Evolutionary conservation across 2,329 filamentous ascomycete species (phyloP), one percentile per base, ranked within the genome.

Genomic region (Phaeoacremonium minimum): DNA sequence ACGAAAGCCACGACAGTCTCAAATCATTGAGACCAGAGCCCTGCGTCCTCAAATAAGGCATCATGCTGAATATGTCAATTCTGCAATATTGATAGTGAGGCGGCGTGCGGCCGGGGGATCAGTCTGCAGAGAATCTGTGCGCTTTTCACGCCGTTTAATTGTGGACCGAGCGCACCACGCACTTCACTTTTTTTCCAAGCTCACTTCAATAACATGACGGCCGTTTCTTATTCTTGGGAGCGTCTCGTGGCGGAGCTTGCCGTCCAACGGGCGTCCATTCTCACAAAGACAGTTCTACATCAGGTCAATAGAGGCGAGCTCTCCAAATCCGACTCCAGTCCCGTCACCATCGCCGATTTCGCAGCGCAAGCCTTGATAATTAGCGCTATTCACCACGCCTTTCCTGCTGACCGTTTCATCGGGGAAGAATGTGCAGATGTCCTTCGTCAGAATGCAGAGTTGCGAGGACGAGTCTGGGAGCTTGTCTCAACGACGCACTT

Each of bases 221-320:
- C 22, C 22, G 22, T 68, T 35, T n/a, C n/a, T n/a, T 94, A 91
- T 71, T 67, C 75, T 41, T 76, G 80, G 43, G 89, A 95, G 66
- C 77, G 89, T 46, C 71, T 82, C 49, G 75, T 91, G 37, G 88
- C 89, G 42, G 80, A 89, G 55, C 78, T 94, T 20, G 87, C 89
- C 43, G 88, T 95, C 35, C 87, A 91, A 64, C 80, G 88, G 48
- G 89, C 67, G 36, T 47, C 64, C 28, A 55, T 69, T 43, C 64
- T 72, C 36, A 71, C 68, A 40, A 67, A 64, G 52, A 60, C 61
- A 29, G 67, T 71, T 50, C 69, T 71, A 54, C 57, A 38, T 9
- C n/a, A 9, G 22, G 22, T 26, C 22, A 26, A 26, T n/a, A 26
- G n/a, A 48, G 70, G 68, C 37, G 60, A 64, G 16, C 52, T 76